phyloP scores from a whole-genome alignment of 345 rosid genomes.

The Hibiscus trionum region DNA sequence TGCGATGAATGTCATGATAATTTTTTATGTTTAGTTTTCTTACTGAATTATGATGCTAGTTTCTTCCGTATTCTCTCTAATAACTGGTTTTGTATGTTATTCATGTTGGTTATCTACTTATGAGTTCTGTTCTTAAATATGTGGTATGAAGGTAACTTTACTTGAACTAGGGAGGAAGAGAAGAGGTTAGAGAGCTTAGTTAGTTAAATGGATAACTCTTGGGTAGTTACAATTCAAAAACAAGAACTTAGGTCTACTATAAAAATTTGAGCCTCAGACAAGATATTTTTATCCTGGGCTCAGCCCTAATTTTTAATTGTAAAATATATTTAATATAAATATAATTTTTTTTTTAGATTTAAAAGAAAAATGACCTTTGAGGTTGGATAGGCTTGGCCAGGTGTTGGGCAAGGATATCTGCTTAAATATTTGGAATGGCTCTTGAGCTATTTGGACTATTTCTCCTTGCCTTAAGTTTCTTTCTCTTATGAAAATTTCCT shows the following conservation, averaged over 20 bases:
- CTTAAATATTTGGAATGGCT: neutral
- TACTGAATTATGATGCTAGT: neutral
- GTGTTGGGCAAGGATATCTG: neutral
- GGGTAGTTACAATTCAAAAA: neutral
- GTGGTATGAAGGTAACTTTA: neutral
- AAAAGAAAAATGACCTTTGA: neutral
- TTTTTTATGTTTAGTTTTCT: slow-evolving; percentile 9
- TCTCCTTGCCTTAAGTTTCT: slow-evolving; percentile 3
- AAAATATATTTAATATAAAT: neutral
- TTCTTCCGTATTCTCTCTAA: neutral
- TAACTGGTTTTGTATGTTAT: neutral
- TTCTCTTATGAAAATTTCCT: slow-evolving; percentile 10
- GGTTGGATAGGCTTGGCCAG: neutral
- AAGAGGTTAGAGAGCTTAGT: neutral
- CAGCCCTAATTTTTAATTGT: neutral
- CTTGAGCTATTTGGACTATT: slow-evolving; percentile 5
- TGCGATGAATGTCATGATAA: neutral
- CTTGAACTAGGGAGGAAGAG: neutral
- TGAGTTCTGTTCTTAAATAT: neutral
- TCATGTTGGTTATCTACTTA: neutral
- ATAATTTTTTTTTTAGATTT: neutral
- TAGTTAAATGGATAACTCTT: neutral
- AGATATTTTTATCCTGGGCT: neutral
- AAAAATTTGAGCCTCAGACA: neutral
- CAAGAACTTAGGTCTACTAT: neutral